Evolutionary conservation across 306 rosid genomes (phyloP), one percentile per base, ranked within the genome.

Genomic region (Prinsepia uniflora): DNA sequence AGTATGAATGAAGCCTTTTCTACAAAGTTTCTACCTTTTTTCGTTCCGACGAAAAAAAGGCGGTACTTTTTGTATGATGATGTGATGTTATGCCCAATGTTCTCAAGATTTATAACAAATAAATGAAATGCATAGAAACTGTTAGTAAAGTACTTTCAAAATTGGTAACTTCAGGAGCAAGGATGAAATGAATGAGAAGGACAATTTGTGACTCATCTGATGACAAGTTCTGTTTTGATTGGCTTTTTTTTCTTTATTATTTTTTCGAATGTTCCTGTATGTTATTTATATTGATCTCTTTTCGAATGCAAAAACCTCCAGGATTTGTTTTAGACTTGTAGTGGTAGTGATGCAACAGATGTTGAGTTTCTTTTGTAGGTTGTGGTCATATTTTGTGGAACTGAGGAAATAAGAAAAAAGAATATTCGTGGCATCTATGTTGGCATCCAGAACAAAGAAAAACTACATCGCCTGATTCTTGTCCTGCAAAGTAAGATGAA

Each of bases 401-500:
- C 83, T 54, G 74, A 36, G n/a, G 58, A 20, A 2, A 78, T 86
- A 3, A 81, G n/a, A 24, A 68, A 45, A 18, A 39, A 20, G 22
- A 72, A 68, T 11, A 57, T 75, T 11, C 41, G 7, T 1, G 30
- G 19, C 5, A 63, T 79, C 30, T 39, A 56, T 19, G 62, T 10
- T 39, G 79, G 73, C 72, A 71, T 84, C 45, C 50, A n/a, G 43
- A 55, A 60, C 47, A 36, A 44, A 60, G 83, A 53, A 67, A 78
- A 18, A 19, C 63, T 77, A 75, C 70, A 68, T 2, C 4, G 75
- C 62, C 78, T 84, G 39, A 81, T 86, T 18, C 65, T 84, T 20
- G 20, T 86, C 47, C 64, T 75, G 69, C 83, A 86, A 71, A 79
- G 83, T 65, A 77, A 79, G 46, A 81, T 86, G 68, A 84, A 81